Percentiles rank a stretch among this genome's conserved stretches.
phyloP scores from a whole-genome alignment of 2,329 filamentous ascomycete genomes.

The Biscogniauxia sp. region DNA sequence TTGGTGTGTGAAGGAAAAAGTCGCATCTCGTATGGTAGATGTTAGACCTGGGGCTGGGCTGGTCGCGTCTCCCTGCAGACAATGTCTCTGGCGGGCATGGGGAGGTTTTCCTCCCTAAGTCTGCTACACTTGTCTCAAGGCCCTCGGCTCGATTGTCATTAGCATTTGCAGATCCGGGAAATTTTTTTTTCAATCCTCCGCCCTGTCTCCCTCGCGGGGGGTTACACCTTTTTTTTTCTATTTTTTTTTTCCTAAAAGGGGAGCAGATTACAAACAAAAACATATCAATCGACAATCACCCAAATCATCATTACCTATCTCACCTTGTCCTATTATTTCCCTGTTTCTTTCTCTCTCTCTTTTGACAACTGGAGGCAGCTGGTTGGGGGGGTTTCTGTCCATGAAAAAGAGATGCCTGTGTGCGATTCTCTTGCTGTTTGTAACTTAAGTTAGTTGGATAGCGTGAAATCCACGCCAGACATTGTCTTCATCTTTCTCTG shows the following conservation, averaged over 20 bases:
- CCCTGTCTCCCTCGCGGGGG: slow-evolving; percentile 7
- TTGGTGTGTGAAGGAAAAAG: slow-evolving; percentile 25
- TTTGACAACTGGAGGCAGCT: slow-evolving; percentile 25
- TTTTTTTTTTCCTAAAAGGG: slow-evolving; percentile 10
- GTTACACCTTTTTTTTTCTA: not conserved
- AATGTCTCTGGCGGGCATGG: slow-evolving; percentile 16
- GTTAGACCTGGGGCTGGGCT: slow-evolving; percentile 41
- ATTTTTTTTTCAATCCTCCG: slow-evolving; percentile 2
- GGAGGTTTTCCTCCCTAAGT: slow-evolving; percentile 15
- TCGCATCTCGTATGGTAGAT: slow-evolving; percentile 12
- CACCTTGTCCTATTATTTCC: not conserved
- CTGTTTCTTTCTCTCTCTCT: not conserved
- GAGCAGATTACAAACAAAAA: slow-evolving; percentile 15
- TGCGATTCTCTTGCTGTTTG: slow-evolving; percentile 25
- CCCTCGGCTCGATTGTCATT: slow-evolving; percentile 34
- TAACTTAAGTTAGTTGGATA: slow-evolving; percentile 31
- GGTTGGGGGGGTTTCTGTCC: slow-evolving; percentile 35
- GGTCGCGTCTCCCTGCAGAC: slow-evolving; percentile 48
- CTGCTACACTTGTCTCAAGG: slow-evolving; percentile 34
- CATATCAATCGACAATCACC: slow-evolving; percentile 22
- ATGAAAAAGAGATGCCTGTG: slow-evolving; percentile 29
- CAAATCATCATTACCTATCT: too few relatives aligned
- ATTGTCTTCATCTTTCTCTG: slow-evolving; percentile 25
- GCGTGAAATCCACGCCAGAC: slow-evolving; percentile 36
- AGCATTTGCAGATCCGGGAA: slow-evolving; percentile 20